Base-by-base conservation (phyloP, 257 asterid genomes). In the Haberlea rhodopensis region DNA sequence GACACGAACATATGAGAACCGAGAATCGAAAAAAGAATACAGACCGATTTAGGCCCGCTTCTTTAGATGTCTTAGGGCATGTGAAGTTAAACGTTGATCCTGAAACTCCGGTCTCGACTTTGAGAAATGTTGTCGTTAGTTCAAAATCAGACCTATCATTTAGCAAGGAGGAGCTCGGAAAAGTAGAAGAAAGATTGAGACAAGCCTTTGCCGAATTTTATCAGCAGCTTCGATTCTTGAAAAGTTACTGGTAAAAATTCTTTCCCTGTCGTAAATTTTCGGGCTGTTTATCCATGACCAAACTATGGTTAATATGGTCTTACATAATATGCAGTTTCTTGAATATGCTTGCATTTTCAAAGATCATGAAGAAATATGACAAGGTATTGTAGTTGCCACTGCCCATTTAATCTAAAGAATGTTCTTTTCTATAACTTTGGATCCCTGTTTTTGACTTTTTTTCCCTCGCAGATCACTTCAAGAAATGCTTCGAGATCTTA, bases 351-450 rank as follows among this genome's bases (percentile, higher is more conserved):
- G 96, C 97, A 32, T 80, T 84, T 73, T 85, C 95, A 40, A 90
- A 87, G 87, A 90, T 87, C 69, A 63, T 87, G 95, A 87, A 87
- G 91, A 90, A 90, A 83, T 87, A 87, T 60, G 94, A 90, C 66
- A 90, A 90, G 96, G 95, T 89, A 73, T 24, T 28, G 13, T 32
- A n/a, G 26, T 53, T 61, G 2, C n/a, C n/a, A 37, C 5, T 37
- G n/a, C 58, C 40, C 46, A 51, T 37, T 71, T 48, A 20, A 25
- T 48, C 48, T 4, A n/a, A n/a, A 29, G 45, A 21, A 76, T 9
- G 15, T 57, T 10, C 27, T 25, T 58, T 31, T 49, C 15, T 22
- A 46, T 28, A 20, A 28, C 24, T 40, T 5, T 15, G 5, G 32
- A 10, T 53, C 48, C 57, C 2, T 16, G 24, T 32, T 5, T n/a